These are phyloP conservation scores for Ceratocystis ficicola DNA, from an alignment of 2,329 filamentous ascomycete genomes.

Conservation along the genomic window DNA sequence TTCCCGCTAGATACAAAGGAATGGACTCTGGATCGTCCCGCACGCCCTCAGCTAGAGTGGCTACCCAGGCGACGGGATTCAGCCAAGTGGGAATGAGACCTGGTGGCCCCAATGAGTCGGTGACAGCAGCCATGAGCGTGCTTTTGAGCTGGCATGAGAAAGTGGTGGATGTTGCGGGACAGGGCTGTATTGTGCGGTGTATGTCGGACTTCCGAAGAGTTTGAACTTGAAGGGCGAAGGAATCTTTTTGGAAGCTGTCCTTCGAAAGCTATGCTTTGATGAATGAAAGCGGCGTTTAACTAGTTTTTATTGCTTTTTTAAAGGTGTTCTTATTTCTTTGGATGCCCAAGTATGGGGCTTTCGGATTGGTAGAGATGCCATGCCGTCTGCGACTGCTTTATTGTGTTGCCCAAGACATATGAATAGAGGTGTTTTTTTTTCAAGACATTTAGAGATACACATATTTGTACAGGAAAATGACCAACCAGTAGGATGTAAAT, in stretches of 20 bases:
- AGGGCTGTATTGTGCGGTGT: constrained; percentile 80
- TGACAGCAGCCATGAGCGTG: constrained; percentile 88
- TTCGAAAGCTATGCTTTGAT: too few relatives aligned
- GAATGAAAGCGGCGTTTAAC: too few relatives aligned
- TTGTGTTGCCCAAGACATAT: not conserved
- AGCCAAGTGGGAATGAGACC: constrained; percentile 58
- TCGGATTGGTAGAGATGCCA: not conserved
- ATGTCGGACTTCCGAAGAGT: constrained; percentile 92
- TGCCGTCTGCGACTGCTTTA: not conserved
- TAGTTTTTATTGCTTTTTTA: not conserved
- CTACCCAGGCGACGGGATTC: constrained; percentile 77
- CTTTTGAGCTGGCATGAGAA: constrained; percentile 98
- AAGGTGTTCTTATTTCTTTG: not conserved
- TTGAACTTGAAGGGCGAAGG: constrained; percentile 22
- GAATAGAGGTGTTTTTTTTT: constrained; percentile 1
- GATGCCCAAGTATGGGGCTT: not conserved
- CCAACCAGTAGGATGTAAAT: not conserved
- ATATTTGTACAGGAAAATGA: not conserved
- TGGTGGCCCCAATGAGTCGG: constrained; percentile 48
- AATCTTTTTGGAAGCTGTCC: too few relatives aligned
- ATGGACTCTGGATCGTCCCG: constrained; percentile 49
- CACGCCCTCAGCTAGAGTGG: constrained; percentile 38
- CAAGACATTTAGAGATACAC: not conserved
- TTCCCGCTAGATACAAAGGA: constrained; percentile 62
- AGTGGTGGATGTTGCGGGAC: constrained; percentile 82